Evolutionary conservation across 1,284 basidiomycete genomes (phyloP).

Genomic region (Sporisorium exsertum): DNA sequence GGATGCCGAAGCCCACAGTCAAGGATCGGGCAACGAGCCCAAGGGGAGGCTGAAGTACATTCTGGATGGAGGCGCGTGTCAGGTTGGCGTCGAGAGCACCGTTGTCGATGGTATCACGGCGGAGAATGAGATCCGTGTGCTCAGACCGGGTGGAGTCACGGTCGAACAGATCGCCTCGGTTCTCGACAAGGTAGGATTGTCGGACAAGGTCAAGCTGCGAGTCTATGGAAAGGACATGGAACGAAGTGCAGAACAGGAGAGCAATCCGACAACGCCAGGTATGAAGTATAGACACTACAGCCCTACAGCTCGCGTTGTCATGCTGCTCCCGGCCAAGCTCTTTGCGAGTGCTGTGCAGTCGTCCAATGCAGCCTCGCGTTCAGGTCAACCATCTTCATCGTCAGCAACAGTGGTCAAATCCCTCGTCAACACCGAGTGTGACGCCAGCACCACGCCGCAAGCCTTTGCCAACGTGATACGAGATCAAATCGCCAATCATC

Average conservation of each 20-base stretch:
- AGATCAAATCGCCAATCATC: slow-evolving; percentile 24
- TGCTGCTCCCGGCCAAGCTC: slow-evolving; percentile 40
- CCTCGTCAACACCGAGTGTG: slow-evolving; percentile 6
- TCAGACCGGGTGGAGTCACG: slow-evolving; percentile 91
- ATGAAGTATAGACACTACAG: slow-evolving; percentile 99
- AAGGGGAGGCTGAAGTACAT: slow-evolving; percentile 76
- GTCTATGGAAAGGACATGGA: slow-evolving; percentile 67
- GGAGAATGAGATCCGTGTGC: slow-evolving; percentile 78
- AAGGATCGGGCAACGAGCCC: background rate
- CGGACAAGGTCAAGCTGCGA: slow-evolving; percentile 31
- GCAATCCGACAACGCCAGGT: slow-evolving; percentile 89
- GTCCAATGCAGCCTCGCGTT: background rate
- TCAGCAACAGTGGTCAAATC: slow-evolving; percentile 24
- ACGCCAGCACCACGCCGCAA: slow-evolving; percentile 1
- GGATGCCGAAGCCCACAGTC: slow-evolving; percentile 70
- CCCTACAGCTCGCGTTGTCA: slow-evolving; percentile 72
- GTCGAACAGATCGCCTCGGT: slow-evolving; percentile 77
- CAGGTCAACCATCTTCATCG: background rate
- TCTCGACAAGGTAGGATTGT: slow-evolving; percentile 29
- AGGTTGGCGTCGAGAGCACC: slow-evolving; percentile 93
- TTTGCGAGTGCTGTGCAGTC: slow-evolving; percentile 23
- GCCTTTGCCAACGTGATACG: slow-evolving; percentile 25
- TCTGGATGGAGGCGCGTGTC: slow-evolving; percentile 90
- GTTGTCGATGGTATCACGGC: slow-evolving; percentile 81
- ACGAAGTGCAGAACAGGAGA: slow-evolving; percentile 49